A percentile compares a stretch with the other conserved stretches of the same genome.
Evolutionary conservation across 2,329 filamentous ascomycete genomes (phyloP).

Genomic region (Aspergillus tamarii): DNA sequence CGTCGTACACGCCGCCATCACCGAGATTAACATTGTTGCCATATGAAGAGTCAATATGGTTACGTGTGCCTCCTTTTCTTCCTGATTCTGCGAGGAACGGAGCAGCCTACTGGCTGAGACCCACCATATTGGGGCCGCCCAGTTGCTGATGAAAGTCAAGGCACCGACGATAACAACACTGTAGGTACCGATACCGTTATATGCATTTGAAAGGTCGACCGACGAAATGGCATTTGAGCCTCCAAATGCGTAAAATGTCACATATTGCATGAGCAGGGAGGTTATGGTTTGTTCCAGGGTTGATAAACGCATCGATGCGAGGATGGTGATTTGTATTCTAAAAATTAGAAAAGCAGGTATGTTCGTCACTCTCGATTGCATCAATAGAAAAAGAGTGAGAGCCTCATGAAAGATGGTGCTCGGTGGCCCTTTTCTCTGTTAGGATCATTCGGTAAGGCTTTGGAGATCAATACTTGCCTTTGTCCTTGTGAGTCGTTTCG

Average conservation of each 20-base stretch:
- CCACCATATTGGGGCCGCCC: conserved; percentile 92
- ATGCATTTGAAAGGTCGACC: conserved; percentile 91
- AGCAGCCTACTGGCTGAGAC: conserved; percentile 59
- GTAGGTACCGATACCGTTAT: conserved; percentile 86
- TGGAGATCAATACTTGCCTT: conserved; percentile 21
- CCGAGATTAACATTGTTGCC: conserved; percentile 65
- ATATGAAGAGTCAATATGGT: conserved; percentile 71
- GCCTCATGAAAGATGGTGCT: conserved; percentile 60
- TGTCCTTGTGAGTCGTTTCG: neutral
- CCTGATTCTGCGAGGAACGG: conserved; percentile 18
- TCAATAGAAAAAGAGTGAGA: conserved; percentile 77
- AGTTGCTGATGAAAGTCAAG: conserved; percentile 86
- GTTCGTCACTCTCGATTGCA: conserved; percentile 83
- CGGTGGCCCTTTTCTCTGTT: conserved; percentile 18
- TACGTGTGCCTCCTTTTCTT: conserved; percentile 54
- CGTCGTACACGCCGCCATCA: conserved; percentile 86
- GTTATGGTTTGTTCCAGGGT: conserved; percentile 67
- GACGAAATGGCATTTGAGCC: conserved; percentile 94
- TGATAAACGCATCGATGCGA: conserved; percentile 45
- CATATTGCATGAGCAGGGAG: conserved; percentile 75
- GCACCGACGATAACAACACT: conserved; percentile 78
- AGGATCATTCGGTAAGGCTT: conserved; percentile 10
- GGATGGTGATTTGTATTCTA: conserved; percentile 61
- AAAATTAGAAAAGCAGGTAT: conserved; percentile 83
- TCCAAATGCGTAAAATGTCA: conserved; percentile 86